Evolutionary conservation across 129 eudicot genomes (phyloP).

Genomic region (Sambucus nigra): DNA sequence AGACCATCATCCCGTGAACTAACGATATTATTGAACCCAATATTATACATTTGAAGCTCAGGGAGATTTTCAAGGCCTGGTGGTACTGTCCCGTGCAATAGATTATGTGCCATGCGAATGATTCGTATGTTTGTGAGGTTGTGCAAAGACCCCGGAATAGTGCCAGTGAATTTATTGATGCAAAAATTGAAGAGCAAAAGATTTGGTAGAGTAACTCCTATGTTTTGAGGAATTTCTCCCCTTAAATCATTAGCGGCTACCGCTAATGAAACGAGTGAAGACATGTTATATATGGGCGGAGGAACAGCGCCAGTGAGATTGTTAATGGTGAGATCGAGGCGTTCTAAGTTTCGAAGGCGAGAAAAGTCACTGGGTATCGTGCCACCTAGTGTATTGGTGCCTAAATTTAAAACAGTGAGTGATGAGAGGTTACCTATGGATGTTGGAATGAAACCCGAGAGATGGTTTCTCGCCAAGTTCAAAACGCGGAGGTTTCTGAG

Average conservation of each 20-base stretch:
- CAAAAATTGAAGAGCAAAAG: slow-evolving; percentile 51
- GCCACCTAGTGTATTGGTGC: slow-evolving; percentile 43
- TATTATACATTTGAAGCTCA: slow-evolving; percentile 44
- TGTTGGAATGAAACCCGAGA: slow-evolving; percentile 50
- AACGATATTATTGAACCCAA: slow-evolving; percentile 46
- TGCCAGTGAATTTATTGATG: slow-evolving; percentile 63
- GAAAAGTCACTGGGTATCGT: slow-evolving; percentile 35
- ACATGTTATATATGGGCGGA: slow-evolving; percentile 59
- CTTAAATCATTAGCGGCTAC: slow-evolving; percentile 45
- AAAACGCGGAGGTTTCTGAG: slow-evolving; percentile 43
- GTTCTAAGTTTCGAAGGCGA: slow-evolving; percentile 30
- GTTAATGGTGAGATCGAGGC: slow-evolving; percentile 61
- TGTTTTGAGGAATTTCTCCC: slow-evolving; percentile 50
- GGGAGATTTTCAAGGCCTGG: slow-evolving; percentile 63
- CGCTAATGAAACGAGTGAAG: slow-evolving; percentile 40
- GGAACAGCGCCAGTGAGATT: slow-evolving; percentile 52
- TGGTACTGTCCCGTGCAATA: slow-evolving; percentile 50
- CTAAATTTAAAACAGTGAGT: slow-evolving; percentile 33
- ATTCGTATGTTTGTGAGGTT: slow-evolving; percentile 51
- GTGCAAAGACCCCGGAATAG: slow-evolving; percentile 60
- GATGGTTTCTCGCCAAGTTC: slow-evolving; percentile 41
- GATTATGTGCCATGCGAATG: slow-evolving; percentile 47
- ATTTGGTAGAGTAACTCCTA: slow-evolving; percentile 47
- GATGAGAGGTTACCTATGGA: slow-evolving; percentile 51
- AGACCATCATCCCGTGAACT: slow-evolving; percentile 32